Evolutionary conservation across 495 filamentous ascomycete species (phyloP), one percentile per base, ranked within the genome.

Genomic region (Oleoguttula mirabilis): DNA sequence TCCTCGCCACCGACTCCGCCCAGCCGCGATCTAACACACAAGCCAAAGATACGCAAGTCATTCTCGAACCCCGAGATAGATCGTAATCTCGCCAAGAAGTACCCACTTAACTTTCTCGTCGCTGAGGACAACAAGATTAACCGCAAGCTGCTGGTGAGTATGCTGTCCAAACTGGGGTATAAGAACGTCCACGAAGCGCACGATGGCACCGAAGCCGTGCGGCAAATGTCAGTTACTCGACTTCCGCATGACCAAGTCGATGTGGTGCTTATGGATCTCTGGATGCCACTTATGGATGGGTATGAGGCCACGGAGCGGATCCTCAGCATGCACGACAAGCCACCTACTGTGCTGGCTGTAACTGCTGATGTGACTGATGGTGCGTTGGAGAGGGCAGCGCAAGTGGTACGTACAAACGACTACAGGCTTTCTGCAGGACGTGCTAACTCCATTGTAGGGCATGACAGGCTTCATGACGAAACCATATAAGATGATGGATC

Each of bases 221-320:
- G 72, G 15, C 68, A 79, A 21, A 80, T 82, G 63, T 32, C 36
- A 21, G 39, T 61, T 11, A 51, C 60, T 7, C 51, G 60, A 15
- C n/a, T 57, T 22, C 6, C 16, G 21, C 14, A 23, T 30, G 39
- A 52, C 40, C 51, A 63, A 4, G 74, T 86, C 45, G 73, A 85
- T 55, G 67, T 81, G 0, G 67, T 88, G 16, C 58, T 86, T 21
- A 88, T 88, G 83, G 82, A 88, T 58, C 68, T 88, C 4, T 88
- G 82, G 82, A 88, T 88, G 82, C 83, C 82, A 2, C 67, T 75
- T 43, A 82, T 85, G 75, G 82, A 88, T 52, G 83, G 83, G 2
- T 86, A 83, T 42, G 76, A 86, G 55, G 82, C 82, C 4, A 75
- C 82, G 0, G 66, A 71, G 36, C 60, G 60, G 20, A 88, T 88